phyloP scores from a whole-genome alignment of 768 basidiomycete genomes.

The Pleurotus tuber-regium region DNA sequence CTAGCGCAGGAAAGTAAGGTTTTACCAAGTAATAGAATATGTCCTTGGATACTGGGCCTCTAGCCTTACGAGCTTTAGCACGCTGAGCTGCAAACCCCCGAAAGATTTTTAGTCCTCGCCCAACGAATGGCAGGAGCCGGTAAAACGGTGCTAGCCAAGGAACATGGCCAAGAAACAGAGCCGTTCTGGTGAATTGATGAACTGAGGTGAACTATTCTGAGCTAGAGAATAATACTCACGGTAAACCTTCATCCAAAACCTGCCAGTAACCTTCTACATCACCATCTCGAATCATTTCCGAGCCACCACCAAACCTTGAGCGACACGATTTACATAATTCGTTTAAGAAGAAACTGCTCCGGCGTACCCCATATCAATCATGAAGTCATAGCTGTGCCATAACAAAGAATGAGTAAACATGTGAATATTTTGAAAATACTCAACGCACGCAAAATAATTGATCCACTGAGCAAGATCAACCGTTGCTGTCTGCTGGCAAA shows the following conservation, averaged over 20 bases:
- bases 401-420: no score
- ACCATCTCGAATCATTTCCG: conserved; percentile 36
- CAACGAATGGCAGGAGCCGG: conserved; percentile 25
- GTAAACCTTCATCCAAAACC: conserved; percentile 16
- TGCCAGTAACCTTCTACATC: conserved; percentile 24
- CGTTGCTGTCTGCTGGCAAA: conserved; percentile 25
- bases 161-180: conserved; percentile 18
- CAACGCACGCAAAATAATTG: conserved; percentile 37
- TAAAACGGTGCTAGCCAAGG: conserved; percentile 22
- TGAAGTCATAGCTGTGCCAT: conserved; percentile 40
- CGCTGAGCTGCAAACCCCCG: conserved; percentile 23
- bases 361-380: conserved; percentile 45
- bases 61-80: conserved; percentile 13
- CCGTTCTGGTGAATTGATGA: conserved; percentile 4
- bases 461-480: conserved; percentile 34
- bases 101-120: conserved; percentile 17
- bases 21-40: conserved; percentile 43
- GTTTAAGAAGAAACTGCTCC: no score
- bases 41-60: conserved; percentile 22
- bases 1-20: not conserved
- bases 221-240: conserved; percentile 12
- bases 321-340: no score
- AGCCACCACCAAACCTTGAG: conserved; percentile 38
- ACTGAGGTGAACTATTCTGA: not conserved
- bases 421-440: no score